Evolutionary conservation across 225 moss, liverwort and hornwort genomes (phyloP), one percentile per base, ranked within the genome.

Genomic region (Pseudisothecium myosuroides): DNA sequence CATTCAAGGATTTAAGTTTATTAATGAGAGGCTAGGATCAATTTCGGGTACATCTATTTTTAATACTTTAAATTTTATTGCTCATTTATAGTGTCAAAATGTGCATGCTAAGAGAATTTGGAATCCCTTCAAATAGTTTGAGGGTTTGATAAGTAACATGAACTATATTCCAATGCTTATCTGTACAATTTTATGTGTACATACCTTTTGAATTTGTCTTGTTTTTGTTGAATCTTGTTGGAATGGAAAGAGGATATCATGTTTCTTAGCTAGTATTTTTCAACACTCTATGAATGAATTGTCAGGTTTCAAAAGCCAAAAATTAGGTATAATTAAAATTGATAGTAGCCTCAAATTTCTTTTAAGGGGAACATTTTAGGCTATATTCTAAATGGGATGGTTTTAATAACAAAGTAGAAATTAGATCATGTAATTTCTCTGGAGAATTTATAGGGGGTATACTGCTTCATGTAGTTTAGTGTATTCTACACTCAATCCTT

Each of bases 151-250:
- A 11, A 63, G 54, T 64, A n/a, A 39, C 7, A 23, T 14, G 10
- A 39, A 22, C 23, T 4, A 24, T 14, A 0, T 14, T 39, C 69
- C 23, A 39, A 39, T 68, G 22, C n/a, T 21, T 21, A 23, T 67
- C 2, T 0, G 0, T 37, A 1, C 21, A 67, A 67, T 68, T 3
- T 7, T n/a, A 68, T 4, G 4, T 4, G 12, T n/a, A 39, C 7
- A 39, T 7, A 23, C 2, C 4, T 13, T 7, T 13, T 69, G 14
- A 69, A 69, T 39, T 22, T 4, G 5, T 22, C 9, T 7, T 22
- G 20, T 10, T 39, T 39, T 23, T 39, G 7, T 13, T 7, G 13
- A 39, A 7, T 23, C 39, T 69, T 39, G 5, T 41, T 71, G 2
- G 8, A 71, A 41, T 71, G 5, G 3, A 41, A 71, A 24, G 23